Evolutionary conservation across 2,329 filamentous ascomycete species (phyloP), one percentile per base, ranked within the genome.

Genomic region (Clarireedia homoeocarpa): DNA sequence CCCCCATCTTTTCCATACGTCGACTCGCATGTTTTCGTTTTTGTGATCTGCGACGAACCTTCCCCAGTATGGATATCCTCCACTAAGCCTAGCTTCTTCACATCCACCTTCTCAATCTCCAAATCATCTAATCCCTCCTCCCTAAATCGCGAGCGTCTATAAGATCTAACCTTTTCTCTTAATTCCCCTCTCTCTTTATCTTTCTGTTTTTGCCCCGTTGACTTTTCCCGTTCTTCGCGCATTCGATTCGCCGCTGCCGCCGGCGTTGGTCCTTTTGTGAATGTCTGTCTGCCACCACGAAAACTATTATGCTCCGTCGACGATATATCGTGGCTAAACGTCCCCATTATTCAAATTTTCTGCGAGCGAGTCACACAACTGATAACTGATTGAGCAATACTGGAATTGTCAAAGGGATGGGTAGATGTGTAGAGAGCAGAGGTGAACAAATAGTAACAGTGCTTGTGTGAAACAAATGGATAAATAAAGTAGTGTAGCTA

Each of bases 51-150:
- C 20, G 44, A 12, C 7, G 27, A 30, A 23, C 24, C 10, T 3
- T 36, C 12, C 9, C 46, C 5, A 44, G 12, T 12, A 17, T 34
- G 23, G 12, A 14, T 20, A 6, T 24, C 52, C 52, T 15, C 36
- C 27, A 30, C 27, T 10, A 30, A 30, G 30, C 17, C 45, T 12
- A 54, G 23, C 23, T 38, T 55, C 9, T 6, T 30, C 40, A 55
- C 53, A 27, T 55, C 53, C 34, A 55, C 38, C 20, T 47, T 55
- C 39, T 45, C 36, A 26, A 55, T 55, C 3, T 36, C 27, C 46
- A 66, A 34, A 60, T 66, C 64, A 52, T 68, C 65, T 26, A 68
- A 44, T 9, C 65, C 65, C 38, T 63, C 61, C 51, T 68, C 66
- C 51, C 53, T 63, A 56, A 55, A 55, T n/a, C 38, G 49, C 39